Evolutionary conservation across 1,284 basidiomycete genomes (phyloP), one percentile per base, ranked within the genome.

Genomic region (Dichomitus squalens): DNA sequence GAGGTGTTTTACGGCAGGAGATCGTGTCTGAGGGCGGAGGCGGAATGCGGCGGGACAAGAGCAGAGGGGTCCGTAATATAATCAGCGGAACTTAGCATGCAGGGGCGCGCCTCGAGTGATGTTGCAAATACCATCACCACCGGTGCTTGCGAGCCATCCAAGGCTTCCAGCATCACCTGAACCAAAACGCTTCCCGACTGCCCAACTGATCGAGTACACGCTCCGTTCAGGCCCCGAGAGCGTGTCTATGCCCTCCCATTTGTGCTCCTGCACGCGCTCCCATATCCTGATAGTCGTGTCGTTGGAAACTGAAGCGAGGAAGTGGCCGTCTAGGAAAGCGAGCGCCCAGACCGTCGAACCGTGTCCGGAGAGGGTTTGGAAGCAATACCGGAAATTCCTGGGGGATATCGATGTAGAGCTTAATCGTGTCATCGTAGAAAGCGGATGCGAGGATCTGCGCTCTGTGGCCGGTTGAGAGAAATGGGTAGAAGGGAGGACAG

Each of bases 381-480:
- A 92, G 68, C 89, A 90, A 72, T 86, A 95, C 95, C 97, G 98
- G 72, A n/a, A 99, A 97, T 64, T 96, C 95, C 20, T 86, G 85
- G 0, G 95, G 94, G 72, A 98, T 96, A 71, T 98, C 96, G 57
- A 92, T 77, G 73, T 97, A 96, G 23, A 99, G 84, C 67, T 94
- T 95, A 73, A 99, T 93, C 7, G 92, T 93, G 68, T 98, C 95
- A 71, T 99, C 97, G 75, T 99, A 99, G 0, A 95, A 98, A 8
- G 88, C 94, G 4, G 95, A 98, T 9, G 96, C 97, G 52, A 99
- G 88, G 55, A 98, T 91, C 89, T 95, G 73, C 66, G 59, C 68
- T 75, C 67, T 64, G 65, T 53, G 51, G 49, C 55, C 54, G 57
- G 34, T 56, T 62, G 54, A 68, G 61, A 29, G 46, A 39, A 20